phyloP scores from a whole-genome alignment of 441 rosid genomes.

The Adansonia gregorii region DNA sequence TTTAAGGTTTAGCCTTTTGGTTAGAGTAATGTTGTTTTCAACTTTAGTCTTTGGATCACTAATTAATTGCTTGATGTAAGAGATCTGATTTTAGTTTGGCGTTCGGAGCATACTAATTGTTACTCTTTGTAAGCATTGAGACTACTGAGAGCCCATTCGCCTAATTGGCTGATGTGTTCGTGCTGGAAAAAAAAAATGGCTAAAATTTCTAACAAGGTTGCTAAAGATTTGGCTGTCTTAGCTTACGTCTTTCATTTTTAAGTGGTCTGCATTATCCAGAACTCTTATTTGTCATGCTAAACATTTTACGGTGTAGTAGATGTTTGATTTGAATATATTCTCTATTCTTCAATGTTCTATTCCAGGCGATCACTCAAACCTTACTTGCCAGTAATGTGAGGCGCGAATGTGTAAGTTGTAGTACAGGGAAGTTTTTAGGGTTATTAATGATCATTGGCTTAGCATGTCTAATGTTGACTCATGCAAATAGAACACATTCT shows the following conservation, averaged over 20 bases:
- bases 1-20: not conserved
- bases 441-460: slow-evolving; percentile 62
- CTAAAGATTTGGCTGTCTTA: not conserved
- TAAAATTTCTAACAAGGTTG: not conserved
- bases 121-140: not conserved
- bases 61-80: not conserved
- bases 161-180: not conserved
- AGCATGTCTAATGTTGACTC: slow-evolving; percentile 61
- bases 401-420: slow-evolving; percentile 67
- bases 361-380: slow-evolving; percentile 63
- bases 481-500: slow-evolving; percentile 39
- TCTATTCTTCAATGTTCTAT: slow-evolving; percentile 27
- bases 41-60: not conserved
- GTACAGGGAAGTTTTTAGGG: slow-evolving; percentile 76
- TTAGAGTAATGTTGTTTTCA: slow-evolving; percentile 18
- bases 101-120: slow-evolving; percentile 6
- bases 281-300: slow-evolving; percentile 1
- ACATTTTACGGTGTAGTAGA: slow-evolving; percentile 3
- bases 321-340: slow-evolving; percentile 27
- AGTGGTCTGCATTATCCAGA: not conserved
- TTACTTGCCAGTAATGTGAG: slow-evolving; percentile 42
- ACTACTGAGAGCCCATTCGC: not conserved
- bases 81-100: slow-evolving; percentile 6
- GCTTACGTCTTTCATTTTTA: not conserved
- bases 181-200: not conserved